Base-by-base conservation (phyloP, 139 green algal species). In the Monoraphidium neglectum region DNA sequence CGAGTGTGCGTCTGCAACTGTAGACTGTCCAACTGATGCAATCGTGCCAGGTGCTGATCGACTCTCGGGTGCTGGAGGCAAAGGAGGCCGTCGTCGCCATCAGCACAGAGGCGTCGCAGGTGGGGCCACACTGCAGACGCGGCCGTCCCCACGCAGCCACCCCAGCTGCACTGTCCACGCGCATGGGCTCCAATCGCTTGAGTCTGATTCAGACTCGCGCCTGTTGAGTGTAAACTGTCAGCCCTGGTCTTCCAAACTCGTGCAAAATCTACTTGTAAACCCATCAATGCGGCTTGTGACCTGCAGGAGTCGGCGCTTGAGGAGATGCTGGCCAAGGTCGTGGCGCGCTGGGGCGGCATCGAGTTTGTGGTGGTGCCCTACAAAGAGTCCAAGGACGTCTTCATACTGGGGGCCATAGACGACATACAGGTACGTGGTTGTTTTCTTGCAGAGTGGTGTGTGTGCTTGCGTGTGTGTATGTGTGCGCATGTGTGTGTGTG, bases 311-410 rank as follows among this genome's bases (percentile, higher is more conserved):
- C 82, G 33, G 83, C 88, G 24, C 86, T 97, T 57, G 89, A 96
- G 86, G 88, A 89, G 79, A 73, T 94, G 77, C 86, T 97, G 62
- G 75, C 79, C 28, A 92, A 93, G 76, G 87, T 97, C 10, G 72
- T 65, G 26, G 74, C 49, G 70, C 94, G 93, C 77, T 96, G 91
- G 93, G 70, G 64, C 28, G 80, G 87, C 60, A 83, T 95, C n/a
- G 92, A 95, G 80, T 91, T 97, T 66, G 75, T 62, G 1, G 78
- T 94, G 23, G 75, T 90, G 0, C 74, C 86, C 1, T 97, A 95
- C 90, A 97, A 97, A 83, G 93, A 97, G 68, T 77, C 74, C 63
- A 96, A 96, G 85, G 93, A 97, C 74, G 82, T 89, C 59, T 95
- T 90, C 80, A 94, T 96, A 59, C 80, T 97, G 77, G 90, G 89